Conservation (phyloP, 345 rosid genomes). For the Psidium friedrichsthalianum region DNA sequence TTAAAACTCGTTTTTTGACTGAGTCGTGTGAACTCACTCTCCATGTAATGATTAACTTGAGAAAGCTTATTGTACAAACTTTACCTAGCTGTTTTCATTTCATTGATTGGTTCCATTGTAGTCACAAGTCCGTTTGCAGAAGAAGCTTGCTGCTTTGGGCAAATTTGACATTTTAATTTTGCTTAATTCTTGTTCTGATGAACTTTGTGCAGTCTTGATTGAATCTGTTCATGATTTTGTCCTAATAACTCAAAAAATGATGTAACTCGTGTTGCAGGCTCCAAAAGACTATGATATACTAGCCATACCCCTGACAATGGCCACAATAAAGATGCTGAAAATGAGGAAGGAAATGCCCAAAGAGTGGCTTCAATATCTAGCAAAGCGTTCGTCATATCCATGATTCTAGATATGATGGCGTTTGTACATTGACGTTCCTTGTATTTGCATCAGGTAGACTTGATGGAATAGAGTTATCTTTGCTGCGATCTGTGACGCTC, state of each 20-base stretch:
- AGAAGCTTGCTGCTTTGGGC: background rate
- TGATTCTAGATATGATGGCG: slow-evolving; percentile 4
- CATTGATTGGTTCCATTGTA: background rate
- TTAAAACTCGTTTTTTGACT: background rate
- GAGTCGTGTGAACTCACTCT: background rate
- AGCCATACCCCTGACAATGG: slow-evolving; percentile 77
- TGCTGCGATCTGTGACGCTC: background rate
- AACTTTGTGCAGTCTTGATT: background rate
- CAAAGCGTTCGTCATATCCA: slow-evolving; percentile 19
- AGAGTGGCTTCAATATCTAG: slow-evolving; percentile 81
- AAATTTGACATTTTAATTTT: background rate
- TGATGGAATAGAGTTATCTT: background rate
- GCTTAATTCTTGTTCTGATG: background rate
- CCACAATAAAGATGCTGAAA: slow-evolving; percentile 61
- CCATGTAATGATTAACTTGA: background rate
- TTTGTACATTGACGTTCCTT: background rate
- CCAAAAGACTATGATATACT: slow-evolving; percentile 81
- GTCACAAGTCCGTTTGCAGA: background rate
- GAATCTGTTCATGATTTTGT: background rate
- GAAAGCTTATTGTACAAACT: background rate
- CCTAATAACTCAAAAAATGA: background rate
- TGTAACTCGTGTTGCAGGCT: slow-evolving; percentile 27
- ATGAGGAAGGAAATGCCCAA: slow-evolving; percentile 58
- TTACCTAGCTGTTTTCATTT: background rate
- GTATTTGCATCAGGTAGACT: background rate